phyloP scores from a whole-genome alignment of 331 rosid genomes.

The Acacia pycnantha region DNA sequence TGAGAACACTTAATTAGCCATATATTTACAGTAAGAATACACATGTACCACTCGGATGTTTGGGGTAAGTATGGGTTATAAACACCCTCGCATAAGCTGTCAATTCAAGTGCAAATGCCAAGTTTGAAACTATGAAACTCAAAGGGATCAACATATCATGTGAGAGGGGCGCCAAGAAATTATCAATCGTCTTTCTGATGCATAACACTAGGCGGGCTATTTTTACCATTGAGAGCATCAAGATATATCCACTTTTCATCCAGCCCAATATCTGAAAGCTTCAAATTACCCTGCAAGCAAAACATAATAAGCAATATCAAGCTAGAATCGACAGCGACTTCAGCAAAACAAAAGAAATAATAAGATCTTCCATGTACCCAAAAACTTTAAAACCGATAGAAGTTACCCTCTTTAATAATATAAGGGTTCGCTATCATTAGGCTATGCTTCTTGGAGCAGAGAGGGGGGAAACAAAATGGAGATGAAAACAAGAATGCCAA shows the following conservation, averaged over 20 bases:
- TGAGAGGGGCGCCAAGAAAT: conserved; percentile 56
- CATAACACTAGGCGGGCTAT: conserved; percentile 66
- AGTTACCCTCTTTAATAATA: neutral
- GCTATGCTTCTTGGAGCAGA: neutral
- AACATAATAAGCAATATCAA: neutral
- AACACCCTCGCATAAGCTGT: conserved; percentile 32
- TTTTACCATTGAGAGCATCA: conserved; percentile 76
- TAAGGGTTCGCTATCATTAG: neutral
- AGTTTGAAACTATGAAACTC: conserved; percentile 40
- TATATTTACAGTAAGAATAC: conserved; percentile 21
- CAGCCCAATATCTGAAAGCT: conserved; percentile 56
- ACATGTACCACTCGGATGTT: conserved; percentile 25
- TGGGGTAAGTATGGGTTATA: conserved; percentile 13
- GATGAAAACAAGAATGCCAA: neutral
- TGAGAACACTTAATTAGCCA: conserved; percentile 11
- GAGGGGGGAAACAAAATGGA: neutral
- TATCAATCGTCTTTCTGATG: conserved; percentile 80
- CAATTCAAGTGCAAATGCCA: conserved; percentile 33
- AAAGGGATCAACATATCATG: conserved; percentile 47
- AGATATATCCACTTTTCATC: conserved; percentile 68
- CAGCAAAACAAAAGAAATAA: neutral
- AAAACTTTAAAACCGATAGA: neutral
- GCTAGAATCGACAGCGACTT: neutral
- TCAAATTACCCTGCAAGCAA: conserved; percentile 56
- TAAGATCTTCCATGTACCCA: neutral